Evolutionary conservation across 1,139 yeast genomes (phyloP).

Genomic region (Geotrichum siamense): DNA sequence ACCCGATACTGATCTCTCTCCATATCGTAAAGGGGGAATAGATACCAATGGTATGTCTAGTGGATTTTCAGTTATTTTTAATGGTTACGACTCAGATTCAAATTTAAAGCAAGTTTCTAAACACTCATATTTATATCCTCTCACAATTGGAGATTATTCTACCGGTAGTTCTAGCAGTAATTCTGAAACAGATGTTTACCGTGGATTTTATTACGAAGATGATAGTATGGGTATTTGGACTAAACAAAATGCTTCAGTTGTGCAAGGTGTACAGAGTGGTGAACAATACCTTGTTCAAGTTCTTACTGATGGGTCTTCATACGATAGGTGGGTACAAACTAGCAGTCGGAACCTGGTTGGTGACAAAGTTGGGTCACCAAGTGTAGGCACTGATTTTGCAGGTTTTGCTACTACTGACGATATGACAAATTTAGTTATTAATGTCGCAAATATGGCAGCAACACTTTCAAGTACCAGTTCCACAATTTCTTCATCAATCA

Average conservation of each 20-base stretch:
- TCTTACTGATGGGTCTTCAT: conserved; percentile 6
- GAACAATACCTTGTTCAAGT: conserved; percentile 13
- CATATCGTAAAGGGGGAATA: background rate
- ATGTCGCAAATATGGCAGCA: conserved; percentile 14
- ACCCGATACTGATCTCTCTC: conserved; percentile 5
- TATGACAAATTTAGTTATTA: conserved; percentile 15
- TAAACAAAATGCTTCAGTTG: conserved; percentile 16
- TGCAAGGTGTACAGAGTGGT: background rate
- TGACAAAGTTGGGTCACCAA: conserved; percentile 12
- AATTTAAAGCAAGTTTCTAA: conserved; percentile 12
- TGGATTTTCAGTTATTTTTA: conserved; percentile 10
- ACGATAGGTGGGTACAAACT: conserved; percentile 14
- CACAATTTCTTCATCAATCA: conserved; percentile 11
- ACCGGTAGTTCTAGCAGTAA: background rate
- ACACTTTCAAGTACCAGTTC: background rate
- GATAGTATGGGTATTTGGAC: conserved; percentile 16
- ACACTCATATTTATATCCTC: conserved; percentile 17
- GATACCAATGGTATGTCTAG: conserved; percentile 9
- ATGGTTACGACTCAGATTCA: conserved; percentile 10
- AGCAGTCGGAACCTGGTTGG: conserved; percentile 1
- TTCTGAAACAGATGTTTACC: conserved; percentile 13
- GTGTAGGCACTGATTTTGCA: conserved; percentile 6
- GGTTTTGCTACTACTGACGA: conserved; percentile 13
- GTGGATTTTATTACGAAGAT: conserved; percentile 16
- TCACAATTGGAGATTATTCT: conserved; percentile 14